These are phyloP conservation scores for Ophiostoma montium DNA, from an alignment of 2,329 filamentous ascomycete species.

Conservation along the genomic window DNA sequence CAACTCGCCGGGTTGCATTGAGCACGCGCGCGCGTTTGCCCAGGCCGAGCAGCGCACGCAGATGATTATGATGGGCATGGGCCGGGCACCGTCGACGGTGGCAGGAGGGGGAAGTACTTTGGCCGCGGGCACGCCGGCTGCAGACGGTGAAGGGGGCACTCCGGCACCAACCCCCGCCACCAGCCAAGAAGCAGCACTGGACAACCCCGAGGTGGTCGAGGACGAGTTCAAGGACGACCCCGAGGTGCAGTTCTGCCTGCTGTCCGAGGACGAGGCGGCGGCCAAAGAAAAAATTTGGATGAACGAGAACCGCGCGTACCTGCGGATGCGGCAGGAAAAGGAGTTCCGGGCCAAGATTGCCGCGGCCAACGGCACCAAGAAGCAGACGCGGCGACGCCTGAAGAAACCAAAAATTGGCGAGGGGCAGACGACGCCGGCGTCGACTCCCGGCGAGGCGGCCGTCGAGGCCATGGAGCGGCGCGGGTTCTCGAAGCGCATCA, in stretches of 20 bases:
- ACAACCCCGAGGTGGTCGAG: slow-evolving; percentile 54
- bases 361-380: slow-evolving; percentile 15
- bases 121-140: not conserved
- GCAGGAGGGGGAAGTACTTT: too few species aligned
- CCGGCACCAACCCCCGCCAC: too few species aligned
- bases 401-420: slow-evolving; percentile 47
- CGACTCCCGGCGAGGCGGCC: slow-evolving; percentile 55
- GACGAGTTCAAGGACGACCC: slow-evolving; percentile 82
- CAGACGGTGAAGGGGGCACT: slow-evolving; percentile 2
- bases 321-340: slow-evolving; percentile 76
- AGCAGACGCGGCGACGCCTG: slow-evolving; percentile 27
- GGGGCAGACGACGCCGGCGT: slow-evolving; percentile 52
- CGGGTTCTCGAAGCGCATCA: slow-evolving; percentile 60
- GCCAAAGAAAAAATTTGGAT: slow-evolving; percentile 92
- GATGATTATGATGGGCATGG: slow-evolving; percentile 11
- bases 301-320: slow-evolving; percentile 85
- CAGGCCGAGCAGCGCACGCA: slow-evolving; percentile 39
- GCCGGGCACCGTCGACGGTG: not conserved
- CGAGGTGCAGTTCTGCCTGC: slow-evolving; percentile 68
- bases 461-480: slow-evolving; percentile 53
- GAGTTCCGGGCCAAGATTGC: slow-evolving; percentile 56
- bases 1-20: slow-evolving; percentile 40
- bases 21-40: slow-evolving; percentile 44
- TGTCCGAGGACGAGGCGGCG: slow-evolving; percentile 57
- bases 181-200: slow-evolving; percentile 25